phyloP scores from a whole-genome alignment of 768 basidiomycete species.

The Boletus rex-veris region DNA sequence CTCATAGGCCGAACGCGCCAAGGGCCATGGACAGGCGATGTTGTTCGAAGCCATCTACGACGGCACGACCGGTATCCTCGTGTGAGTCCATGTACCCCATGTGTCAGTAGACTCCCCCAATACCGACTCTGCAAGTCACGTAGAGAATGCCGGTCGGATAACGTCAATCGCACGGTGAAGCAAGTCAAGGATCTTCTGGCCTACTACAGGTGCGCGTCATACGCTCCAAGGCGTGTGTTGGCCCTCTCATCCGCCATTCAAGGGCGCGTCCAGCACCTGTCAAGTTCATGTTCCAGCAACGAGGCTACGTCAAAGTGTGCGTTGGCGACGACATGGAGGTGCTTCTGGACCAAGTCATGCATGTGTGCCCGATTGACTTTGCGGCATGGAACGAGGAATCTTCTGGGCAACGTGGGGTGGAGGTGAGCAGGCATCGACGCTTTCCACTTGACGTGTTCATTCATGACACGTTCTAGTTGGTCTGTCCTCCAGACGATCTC shows the following conservation, averaged over 20 bases:
- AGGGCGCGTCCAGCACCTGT: conserved; percentile 64
- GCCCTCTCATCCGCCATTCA: background rate
- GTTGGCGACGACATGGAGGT: conserved; percentile 33
- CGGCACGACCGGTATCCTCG: conserved; percentile 58
- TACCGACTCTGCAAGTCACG: conserved; percentile 19
- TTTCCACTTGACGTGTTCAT: background rate
- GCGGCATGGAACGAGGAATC: conserved; percentile 36
- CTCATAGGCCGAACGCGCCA: conserved; percentile 45
- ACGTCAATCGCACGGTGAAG: conserved; percentile 58
- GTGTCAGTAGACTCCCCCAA: conserved; percentile 1
- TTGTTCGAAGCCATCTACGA: conserved; percentile 60
- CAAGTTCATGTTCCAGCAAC: conserved; percentile 59
- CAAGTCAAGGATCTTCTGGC: conserved; percentile 52
- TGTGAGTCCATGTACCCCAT: conserved; percentile 41
- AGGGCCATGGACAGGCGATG: conserved; percentile 46
- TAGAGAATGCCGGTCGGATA: conserved; percentile 64
- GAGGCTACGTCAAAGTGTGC: conserved; percentile 49
- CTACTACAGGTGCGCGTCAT: conserved; percentile 41
- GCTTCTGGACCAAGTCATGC: conserved; percentile 41
- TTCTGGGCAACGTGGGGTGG: conserved; percentile 31
- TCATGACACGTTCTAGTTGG: conserved; percentile 35
- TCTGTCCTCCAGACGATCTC: conserved; percentile 41
- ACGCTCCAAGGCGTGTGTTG: background rate
- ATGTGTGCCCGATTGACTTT: conserved; percentile 45
- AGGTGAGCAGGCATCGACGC: conserved; percentile 23